phyloP scores from a whole-genome alignment of 192 early-diverging fungal genomes.

The Gonapodya sp. region DNA sequence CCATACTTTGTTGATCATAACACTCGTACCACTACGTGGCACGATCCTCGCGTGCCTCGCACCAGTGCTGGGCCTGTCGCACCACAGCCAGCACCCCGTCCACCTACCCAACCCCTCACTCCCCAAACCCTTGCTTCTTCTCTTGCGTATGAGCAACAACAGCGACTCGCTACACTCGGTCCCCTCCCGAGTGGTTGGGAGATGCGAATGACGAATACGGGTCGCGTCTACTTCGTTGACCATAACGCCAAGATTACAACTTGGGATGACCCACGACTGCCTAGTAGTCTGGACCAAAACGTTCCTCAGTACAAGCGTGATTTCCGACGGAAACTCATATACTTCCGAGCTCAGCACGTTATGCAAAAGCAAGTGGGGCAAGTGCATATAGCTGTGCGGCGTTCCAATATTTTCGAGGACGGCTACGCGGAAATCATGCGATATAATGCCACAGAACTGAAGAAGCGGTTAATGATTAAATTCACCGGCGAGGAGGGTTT shows the following conservation, averaged over 20 bases:
- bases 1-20: constrained; percentile 89
- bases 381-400: constrained; percentile 85
- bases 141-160: constrained; percentile 49
- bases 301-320: constrained; percentile 99
- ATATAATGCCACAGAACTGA: constrained; percentile 75
- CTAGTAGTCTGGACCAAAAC: constrained; percentile 42
- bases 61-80: neutral
- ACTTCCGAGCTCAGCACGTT: constrained; percentile 87
- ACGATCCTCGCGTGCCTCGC: constrained; percentile 51
- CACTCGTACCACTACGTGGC: constrained; percentile 83
- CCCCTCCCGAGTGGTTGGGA: constrained; percentile 97
- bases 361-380: constrained; percentile 82
- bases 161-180: constrained; percentile 66
- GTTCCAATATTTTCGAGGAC: constrained; percentile 89
- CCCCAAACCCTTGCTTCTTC: constrained; percentile 22
- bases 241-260: constrained; percentile 97
- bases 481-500: constrained; percentile 97
- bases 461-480: constrained; percentile 97
- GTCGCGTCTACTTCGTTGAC: constrained; percentile 95
- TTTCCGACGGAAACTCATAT: constrained; percentile 93
- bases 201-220: constrained; percentile 91
- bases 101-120: constrained; percentile 41
- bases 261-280: constrained; percentile 77
- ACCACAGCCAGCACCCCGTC: constrained; percentile 31
- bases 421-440: constrained; percentile 94